phyloP scores from a whole-genome alignment of 139 green algal genomes.

The Spirogloea muscicola region DNA sequence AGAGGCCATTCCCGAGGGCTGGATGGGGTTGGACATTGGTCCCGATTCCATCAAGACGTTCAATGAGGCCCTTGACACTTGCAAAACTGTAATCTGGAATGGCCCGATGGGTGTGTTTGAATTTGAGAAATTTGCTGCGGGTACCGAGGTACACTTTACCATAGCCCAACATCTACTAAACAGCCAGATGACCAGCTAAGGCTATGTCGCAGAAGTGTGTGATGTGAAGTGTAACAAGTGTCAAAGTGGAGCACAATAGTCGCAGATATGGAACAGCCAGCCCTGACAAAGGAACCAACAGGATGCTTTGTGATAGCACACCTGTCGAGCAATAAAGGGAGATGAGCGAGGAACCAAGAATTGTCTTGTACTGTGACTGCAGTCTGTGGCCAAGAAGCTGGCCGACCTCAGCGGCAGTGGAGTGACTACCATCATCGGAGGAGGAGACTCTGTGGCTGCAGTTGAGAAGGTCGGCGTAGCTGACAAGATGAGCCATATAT shows the following conservation, averaged over 20 bases:
- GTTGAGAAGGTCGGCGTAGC: slow-evolving; percentile 93
- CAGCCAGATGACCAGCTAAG: too few species aligned
- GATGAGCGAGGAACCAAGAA: not conserved
- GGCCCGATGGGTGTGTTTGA: slow-evolving; percentile 95
- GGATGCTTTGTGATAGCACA: not conserved
- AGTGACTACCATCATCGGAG: slow-evolving; percentile 95
- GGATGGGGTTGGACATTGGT: slow-evolving; percentile 96
- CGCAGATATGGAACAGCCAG: too few species aligned
- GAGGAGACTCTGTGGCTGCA: slow-evolving; percentile 92
- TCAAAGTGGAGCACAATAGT: not conserved
- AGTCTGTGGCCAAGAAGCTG: slow-evolving; percentile 76
- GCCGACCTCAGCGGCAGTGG: slow-evolving; percentile 58
- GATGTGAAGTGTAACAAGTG: not conserved
- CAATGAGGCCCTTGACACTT: slow-evolving; percentile 70
- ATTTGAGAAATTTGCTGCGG: slow-evolving; percentile 84
- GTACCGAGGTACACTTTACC: slow-evolving; percentile 61
- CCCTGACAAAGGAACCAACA: too few species aligned
- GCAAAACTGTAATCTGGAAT: slow-evolving; percentile 97
- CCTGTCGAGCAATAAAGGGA: not conserved
- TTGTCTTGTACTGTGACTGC: not conserved
- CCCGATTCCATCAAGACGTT: slow-evolving; percentile 80
- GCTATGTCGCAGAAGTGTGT: not conserved
- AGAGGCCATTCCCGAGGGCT: slow-evolving; percentile 86
- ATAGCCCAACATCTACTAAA: too few species aligned
- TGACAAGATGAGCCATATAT: slow-evolving; percentile 70